Evolutionary conservation across 306 rosid genomes (phyloP).

Genomic region (Fragaria iinumae): DNA sequence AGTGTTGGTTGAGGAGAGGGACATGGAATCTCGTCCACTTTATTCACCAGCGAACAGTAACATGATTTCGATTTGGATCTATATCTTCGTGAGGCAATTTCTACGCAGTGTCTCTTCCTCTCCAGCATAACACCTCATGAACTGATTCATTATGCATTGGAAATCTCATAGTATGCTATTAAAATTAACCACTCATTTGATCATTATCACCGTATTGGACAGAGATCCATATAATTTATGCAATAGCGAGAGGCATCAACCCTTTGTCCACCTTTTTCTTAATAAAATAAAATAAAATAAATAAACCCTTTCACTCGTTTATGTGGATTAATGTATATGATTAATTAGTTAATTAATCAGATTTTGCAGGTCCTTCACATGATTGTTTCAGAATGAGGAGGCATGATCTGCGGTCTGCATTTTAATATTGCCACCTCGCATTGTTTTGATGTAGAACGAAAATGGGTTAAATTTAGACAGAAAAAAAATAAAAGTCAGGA

Average conservation of each 20-base stretch:
- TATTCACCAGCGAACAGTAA: constrained; percentile 6
- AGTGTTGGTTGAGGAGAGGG: neutral
- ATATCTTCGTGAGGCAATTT: constrained; percentile 12
- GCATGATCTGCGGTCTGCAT: neutral
- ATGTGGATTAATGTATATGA: neutral
- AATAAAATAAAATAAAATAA: no score
- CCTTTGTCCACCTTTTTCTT: neutral
- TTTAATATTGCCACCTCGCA: neutral
- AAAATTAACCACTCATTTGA: neutral
- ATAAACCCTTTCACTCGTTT: neutral
- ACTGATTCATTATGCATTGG: neutral
- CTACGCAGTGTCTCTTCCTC: constrained; percentile 25
- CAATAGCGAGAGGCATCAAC: neutral
- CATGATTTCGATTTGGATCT: constrained; percentile 30
- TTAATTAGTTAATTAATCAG: neutral
- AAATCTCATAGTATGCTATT: neutral
- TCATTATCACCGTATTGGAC: neutral
- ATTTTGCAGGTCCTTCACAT: constrained; percentile 5
- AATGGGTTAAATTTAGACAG: no score
- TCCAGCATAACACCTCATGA: constrained; percentile 28
- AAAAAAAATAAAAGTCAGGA: no score
- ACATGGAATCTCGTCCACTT: constrained; percentile 27
- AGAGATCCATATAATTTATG: neutral
- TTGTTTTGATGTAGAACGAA: neutral
- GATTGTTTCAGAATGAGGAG: neutral